phyloP scores from a whole-genome alignment of 2,329 filamentous ascomycete genomes.

The Apiospora aurea region DNA sequence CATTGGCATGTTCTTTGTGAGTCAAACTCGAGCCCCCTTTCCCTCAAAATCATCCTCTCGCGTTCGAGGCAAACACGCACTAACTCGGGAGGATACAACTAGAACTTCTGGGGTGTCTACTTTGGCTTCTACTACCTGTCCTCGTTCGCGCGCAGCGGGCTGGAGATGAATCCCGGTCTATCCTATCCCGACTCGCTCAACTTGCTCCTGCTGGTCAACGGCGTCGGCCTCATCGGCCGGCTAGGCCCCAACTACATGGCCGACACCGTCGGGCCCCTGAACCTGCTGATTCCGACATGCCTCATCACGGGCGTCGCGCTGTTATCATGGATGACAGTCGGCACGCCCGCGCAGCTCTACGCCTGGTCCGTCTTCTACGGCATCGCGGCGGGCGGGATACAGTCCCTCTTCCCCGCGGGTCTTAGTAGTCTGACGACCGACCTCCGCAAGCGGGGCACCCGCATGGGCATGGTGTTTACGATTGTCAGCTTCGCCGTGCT shows the following conservation, averaged over 20 bases:
- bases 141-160: constrained; percentile 53
- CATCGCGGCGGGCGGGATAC: constrained; percentile 67
- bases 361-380: constrained; percentile 70
- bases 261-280: constrained; percentile 65
- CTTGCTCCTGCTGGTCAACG: constrained; percentile 71
- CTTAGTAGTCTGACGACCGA: constrained; percentile 62
- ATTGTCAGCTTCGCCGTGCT: constrained; percentile 61
- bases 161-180: constrained; percentile 48
- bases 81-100: not conserved
- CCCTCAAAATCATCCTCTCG: not conserved
- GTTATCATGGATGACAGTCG: constrained; percentile 67
- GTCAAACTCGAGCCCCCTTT: not conserved
- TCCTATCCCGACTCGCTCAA: constrained; percentile 61
- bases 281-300: constrained; percentile 61
- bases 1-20: constrained; percentile 53
- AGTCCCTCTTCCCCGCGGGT: constrained; percentile 70
- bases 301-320: constrained; percentile 51
- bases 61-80: not conserved
- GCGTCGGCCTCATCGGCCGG: constrained; percentile 64
- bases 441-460: constrained; percentile 56
- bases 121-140: constrained; percentile 64
- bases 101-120: constrained; percentile 56
- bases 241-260: constrained; percentile 65
- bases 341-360: constrained; percentile 59
- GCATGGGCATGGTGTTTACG: constrained; percentile 66